Evolutionary conservation across 2,329 filamentous ascomycete species (phyloP).

Genomic region (Simplicillium sp.): DNA sequence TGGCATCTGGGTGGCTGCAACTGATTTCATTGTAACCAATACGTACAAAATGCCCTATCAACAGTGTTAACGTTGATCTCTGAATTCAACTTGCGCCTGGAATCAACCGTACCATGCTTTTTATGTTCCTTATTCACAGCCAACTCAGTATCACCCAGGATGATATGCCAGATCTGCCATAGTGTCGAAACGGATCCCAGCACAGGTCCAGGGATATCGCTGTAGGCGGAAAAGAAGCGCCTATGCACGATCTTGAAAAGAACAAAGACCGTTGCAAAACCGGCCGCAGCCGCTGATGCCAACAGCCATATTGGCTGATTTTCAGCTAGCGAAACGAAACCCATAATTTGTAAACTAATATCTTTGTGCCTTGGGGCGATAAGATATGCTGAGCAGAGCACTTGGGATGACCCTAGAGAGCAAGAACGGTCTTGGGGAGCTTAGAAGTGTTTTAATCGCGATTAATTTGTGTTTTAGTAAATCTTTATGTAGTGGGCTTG

Average conservation of each 20-base stretch:
- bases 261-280: too few species aligned
- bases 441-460: too few species aligned
- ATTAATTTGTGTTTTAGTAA: too few species aligned
- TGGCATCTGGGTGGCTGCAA: conserved; percentile 1
- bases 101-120: neutral
- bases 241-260: neutral
- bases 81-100: neutral
- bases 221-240: conserved; percentile 1
- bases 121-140: neutral
- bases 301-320: too few species aligned
- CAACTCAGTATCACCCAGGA: conserved; percentile 1
- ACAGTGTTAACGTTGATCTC: neutral
- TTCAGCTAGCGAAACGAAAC: too few species aligned
- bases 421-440: too few species aligned
- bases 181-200: neutral
- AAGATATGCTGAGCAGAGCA: too few species aligned
- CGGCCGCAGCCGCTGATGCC: too few species aligned
- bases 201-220: conserved; percentile 1
- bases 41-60: neutral
- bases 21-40: conserved; percentile 1
- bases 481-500: too few species aligned
- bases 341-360: too few species aligned
- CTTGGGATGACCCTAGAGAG: too few species aligned
- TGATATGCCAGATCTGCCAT: conserved; percentile 1
- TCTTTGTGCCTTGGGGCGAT: too few species aligned